Base-by-base conservation (phyloP, 2,329 filamentous ascomycete genomes). In the Trichophaea hybrida region DNA sequence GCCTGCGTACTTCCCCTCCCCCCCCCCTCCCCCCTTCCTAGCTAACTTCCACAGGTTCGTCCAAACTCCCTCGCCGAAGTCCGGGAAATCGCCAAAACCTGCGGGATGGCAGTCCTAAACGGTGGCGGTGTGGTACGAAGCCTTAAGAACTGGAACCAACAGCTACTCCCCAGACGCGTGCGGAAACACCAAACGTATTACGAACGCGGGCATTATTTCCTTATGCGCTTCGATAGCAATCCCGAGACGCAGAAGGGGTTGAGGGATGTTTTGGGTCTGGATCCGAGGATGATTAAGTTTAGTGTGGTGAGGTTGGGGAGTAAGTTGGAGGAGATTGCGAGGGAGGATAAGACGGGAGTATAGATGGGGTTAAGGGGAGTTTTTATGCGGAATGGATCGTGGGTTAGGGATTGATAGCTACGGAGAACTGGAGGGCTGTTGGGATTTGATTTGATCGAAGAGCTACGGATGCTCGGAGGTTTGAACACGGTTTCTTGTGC, bases 61-160 rank as follows among this genome's bases (percentile, higher is more conserved):
- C 88, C 89, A 68, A 88, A 88, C 78, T 91, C 82, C 75, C 76
- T 96, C 71, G 77, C 79, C 71, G 91, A 97, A 79, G 90, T 96
- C 70, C 40, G 17, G 69, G 95, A 89, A 78, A 94, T 97, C 74
- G 88, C 89, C 72, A 82, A 85, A 69, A 88, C 87, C 58, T 82
- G 88, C 65, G 91, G 91, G 68, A 82, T 84, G 67, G 80, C 91
- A 65, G 80, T 98, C 71, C 85, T 98, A 69, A 79, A 80, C 68
- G 80, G 84, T 66, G 85, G 86, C 72, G 93, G 93, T 73, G 90
- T 96, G 59, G 82, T 98, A 70, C 89, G 93, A 68, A 89, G 89
- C 71, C 79, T 94, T 71, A 84, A 84, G 68, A 98, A 98, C 78
- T 98, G 93, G 93, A 93, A 93, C 71, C 80, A 86, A 68, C 96